Base-by-base conservation (phyloP, 495 filamentous ascomycete species). In the Tuber borchii region DNA sequence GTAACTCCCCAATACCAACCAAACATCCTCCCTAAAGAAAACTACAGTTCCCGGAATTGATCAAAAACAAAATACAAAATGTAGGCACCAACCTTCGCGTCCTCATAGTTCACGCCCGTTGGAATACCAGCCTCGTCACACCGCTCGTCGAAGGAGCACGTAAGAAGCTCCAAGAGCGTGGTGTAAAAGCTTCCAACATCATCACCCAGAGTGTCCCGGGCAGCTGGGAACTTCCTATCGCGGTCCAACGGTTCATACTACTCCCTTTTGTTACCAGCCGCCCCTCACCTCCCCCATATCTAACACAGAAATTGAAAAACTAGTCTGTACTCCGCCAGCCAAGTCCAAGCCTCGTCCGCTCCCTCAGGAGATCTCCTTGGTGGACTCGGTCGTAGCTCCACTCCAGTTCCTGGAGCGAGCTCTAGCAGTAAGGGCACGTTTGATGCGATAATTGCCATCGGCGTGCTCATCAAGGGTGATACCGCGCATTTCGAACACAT, bases 401-500 rank as follows among this genome's bases (percentile, higher is more conserved):
- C 82, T 69, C 81, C 80, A 69, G 71, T 83, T 42, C 78, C 81
- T 26, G 81, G 79, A 46, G 70, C 82, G 68, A 56, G 85, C 5
- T 76, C 79, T 14, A 78, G 85, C 0, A 87, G 85, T 40, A 84
- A 85, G 73, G 86, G 87, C 26, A 90, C 93, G 14, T 97, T 97
- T 83, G 93, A 97, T 83, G 94, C 96, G 51, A 89, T 98, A 71
- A 93, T 99, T 76, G 94, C 95, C 74, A 94, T 99, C 78, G 95
- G 95, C 70, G 94, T 97, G 61, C 88, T 99, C 42, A 97, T 99
- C 84, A 99, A 99, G 86, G 95, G 95, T 79, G 92, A 96, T 83
- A 99, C 95, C 26, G 97, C 97, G 92, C 95, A 99, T 83, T 98
- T 98, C 80, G 94, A 99, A 84, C 97, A 97, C 84, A 97, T 97